Evolutionary conservation across 108 stramenopile species (phyloP).

Genomic region (Schizochytrium sp.): DNA sequence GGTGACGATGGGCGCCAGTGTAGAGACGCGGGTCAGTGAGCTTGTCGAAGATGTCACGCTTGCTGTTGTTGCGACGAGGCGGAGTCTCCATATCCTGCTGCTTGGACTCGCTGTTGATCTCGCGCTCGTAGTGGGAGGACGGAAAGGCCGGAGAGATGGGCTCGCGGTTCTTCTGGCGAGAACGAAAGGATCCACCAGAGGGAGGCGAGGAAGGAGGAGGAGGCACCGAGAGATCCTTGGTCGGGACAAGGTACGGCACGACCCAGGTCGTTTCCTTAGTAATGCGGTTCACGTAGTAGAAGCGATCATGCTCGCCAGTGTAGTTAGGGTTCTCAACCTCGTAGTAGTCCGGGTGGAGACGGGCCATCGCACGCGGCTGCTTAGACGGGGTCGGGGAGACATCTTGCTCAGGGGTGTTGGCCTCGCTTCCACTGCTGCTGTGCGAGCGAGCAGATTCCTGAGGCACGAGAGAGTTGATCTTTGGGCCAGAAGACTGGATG

Average conservation of each 20-base stretch:
- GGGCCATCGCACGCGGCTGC: neutral
- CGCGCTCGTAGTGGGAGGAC: neutral
- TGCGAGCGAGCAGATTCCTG: constrained; percentile 54
- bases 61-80: neutral
- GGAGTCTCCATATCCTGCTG: constrained; percentile 1
- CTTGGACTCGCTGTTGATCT: neutral
- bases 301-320: neutral
- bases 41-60: constrained; percentile 60
- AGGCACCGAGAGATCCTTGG: neutral
- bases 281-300: constrained; percentile 52
- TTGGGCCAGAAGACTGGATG: constrained; percentile 57
- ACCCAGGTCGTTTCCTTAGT: constrained; percentile 53
- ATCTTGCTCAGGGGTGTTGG: neutral
- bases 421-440: neutral
- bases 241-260: constrained; percentile 4
- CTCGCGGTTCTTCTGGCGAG: too few species aligned
- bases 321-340: constrained; percentile 53
- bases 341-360: constrained; percentile 42
- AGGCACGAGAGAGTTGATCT: constrained; percentile 63
- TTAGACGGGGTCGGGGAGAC: neutral
- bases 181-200: neutral
- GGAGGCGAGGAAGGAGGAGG: constrained; percentile 33
- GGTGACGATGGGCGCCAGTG: constrained; percentile 67
- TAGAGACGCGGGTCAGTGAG: constrained; percentile 64
- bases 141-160: neutral